Conservation (phyloP, 257 asterid genomes). For the Gentiana macrophylla region DNA sequence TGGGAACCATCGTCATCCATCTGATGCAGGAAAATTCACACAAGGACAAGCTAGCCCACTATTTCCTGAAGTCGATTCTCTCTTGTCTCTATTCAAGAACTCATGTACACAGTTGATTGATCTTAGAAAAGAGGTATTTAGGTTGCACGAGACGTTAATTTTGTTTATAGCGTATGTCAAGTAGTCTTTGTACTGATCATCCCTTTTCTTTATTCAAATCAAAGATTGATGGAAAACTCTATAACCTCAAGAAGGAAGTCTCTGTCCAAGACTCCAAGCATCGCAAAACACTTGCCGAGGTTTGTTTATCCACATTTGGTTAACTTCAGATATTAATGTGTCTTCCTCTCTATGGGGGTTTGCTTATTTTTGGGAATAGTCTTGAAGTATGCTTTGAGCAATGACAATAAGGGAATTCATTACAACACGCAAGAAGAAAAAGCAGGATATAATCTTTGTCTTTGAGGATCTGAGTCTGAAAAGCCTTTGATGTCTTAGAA, state of each 20-base stretch:
- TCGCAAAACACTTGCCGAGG: slow-evolving; percentile 92
- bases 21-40: slow-evolving; percentile 51
- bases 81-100: slow-evolving; percentile 72
- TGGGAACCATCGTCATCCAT: slow-evolving; percentile 59
- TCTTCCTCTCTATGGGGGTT: background rate
- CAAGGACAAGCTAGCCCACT: slow-evolving; percentile 52
- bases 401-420: too few relatives aligned
- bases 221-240: slow-evolving; percentile 85
- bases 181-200: slow-evolving; percentile 10
- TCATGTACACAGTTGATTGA: slow-evolving; percentile 78
- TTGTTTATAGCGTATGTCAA: background rate
- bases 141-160: background rate
- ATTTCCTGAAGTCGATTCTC: slow-evolving; percentile 92
- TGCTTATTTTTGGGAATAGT: background rate
- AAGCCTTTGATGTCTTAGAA: too few relatives aligned
- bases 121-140: slow-evolving; percentile 70
- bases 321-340: background rate
- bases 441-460: too few relatives aligned
- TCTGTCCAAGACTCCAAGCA: slow-evolving; percentile 82
- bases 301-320: slow-evolving; percentile 14
- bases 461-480: too few relatives aligned
- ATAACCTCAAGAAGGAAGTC: slow-evolving; percentile 74
- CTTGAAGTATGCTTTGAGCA: too few relatives aligned
- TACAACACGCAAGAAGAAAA: too few relatives aligned
- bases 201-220: slow-evolving; percentile 8